Conservation (phyloP, 257 asterid species). For the Leonotis leonurus region DNA sequence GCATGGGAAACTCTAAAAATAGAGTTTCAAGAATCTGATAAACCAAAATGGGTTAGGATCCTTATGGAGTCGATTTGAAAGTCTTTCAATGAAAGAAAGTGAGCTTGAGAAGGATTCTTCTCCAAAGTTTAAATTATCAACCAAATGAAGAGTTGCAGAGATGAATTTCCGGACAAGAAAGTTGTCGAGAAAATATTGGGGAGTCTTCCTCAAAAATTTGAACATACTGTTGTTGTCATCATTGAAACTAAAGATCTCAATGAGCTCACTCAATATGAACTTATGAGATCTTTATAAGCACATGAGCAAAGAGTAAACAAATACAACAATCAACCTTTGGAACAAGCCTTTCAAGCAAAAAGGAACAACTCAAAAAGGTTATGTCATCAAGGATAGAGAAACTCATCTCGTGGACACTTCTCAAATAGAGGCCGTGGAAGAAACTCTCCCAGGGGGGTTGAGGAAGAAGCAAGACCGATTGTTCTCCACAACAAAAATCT, state of each 20-base stretch:
- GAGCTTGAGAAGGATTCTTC: neutral
- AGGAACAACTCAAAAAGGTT: neutral
- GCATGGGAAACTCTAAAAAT: neutral
- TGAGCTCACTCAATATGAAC: neutral
- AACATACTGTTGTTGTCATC: neutral
- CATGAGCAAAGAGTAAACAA: neutral
- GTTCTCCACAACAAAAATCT: neutral
- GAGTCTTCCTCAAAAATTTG: conserved; percentile 1
- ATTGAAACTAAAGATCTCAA: neutral
- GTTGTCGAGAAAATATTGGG: neutral
- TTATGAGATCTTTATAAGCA: neutral
- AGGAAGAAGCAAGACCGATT: neutral
- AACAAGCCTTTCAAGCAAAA: neutral
- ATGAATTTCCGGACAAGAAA: neutral
- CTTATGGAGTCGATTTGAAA: conserved; percentile 3
- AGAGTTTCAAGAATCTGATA: neutral
- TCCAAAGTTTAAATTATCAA: neutral
- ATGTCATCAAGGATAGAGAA: neutral
- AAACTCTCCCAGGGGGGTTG: neutral
- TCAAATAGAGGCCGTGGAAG: neutral
- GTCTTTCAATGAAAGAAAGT: neutral
- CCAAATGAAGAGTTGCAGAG: neutral
- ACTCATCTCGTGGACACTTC: neutral
- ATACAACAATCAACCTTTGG: neutral
- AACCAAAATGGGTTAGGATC: neutral